phyloP scores from a whole-genome alignment of 257 asterid genomes.

The Capsicum chinense region DNA sequence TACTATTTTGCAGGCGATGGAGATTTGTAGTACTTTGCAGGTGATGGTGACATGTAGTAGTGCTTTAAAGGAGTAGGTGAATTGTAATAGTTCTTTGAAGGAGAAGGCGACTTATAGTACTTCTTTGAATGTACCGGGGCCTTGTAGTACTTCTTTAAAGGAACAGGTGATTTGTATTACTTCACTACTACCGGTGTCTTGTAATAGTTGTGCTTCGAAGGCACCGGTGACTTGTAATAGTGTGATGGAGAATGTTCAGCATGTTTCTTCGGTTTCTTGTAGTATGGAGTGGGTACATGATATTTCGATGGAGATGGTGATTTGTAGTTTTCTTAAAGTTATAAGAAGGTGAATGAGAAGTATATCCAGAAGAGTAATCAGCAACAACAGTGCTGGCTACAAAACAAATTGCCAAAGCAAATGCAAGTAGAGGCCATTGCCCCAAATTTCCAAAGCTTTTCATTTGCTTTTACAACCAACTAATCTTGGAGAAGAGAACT shows the following conservation, averaged over 20 bases:
- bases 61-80: background rate
- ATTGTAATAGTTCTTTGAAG: background rate
- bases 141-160: background rate
- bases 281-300: background rate
- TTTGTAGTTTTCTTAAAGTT: background rate
- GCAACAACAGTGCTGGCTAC: slow-evolving; percentile 20
- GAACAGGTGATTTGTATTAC: background rate
- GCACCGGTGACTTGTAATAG: background rate
- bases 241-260: background rate
- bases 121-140: background rate
- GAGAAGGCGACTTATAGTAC: background rate
- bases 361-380: slow-evolving; percentile 19
- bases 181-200: background rate
- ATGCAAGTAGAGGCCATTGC: background rate
- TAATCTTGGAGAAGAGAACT: background rate
- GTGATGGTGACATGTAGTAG: background rate
- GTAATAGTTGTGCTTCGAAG: background rate
- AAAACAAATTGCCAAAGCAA: slow-evolving; percentile 18
- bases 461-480: background rate
- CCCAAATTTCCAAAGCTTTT: background rate
- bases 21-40: background rate
- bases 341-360: background rate
- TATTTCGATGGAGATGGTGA: slow-evolving; percentile 12
- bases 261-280: background rate
- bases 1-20: background rate